These are phyloP conservation scores for Mortierella sp. DNA, from an alignment of 371 early-diverging fungal species.

Conservation along the genomic window DNA sequence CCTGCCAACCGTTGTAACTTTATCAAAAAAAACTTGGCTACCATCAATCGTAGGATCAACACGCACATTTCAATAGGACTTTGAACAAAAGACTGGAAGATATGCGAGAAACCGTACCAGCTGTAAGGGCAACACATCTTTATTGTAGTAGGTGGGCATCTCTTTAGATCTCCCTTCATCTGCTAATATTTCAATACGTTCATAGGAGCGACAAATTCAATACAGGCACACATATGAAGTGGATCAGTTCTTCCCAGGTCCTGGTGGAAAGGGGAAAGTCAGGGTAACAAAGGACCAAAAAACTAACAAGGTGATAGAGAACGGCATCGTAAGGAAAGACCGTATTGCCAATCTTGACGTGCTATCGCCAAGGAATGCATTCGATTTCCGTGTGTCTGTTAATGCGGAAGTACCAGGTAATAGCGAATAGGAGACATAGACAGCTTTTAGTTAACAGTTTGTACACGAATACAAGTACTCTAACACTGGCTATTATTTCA, in stretches of 20 bases:
- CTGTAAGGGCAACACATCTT: constrained; percentile 32
- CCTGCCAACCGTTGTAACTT: no score
- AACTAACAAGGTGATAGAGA: constrained; percentile 67
- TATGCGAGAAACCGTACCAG: constrained; percentile 61
- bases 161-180: background rate
- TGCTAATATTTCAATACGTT: background rate
- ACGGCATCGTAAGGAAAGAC: constrained; percentile 75
- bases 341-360: constrained; percentile 78
- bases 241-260: constrained; percentile 68
- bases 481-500: no score
- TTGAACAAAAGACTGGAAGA: constrained; percentile 71
- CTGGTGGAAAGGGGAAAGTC: constrained; percentile 59
- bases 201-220: constrained; percentile 8
- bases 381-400: constrained; percentile 82
- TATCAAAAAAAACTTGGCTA: background rate
- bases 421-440: background rate
- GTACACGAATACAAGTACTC: no score
- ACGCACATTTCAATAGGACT: constrained; percentile 73
- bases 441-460: background rate
- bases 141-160: background rate
- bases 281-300: constrained; percentile 78
- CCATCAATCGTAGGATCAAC: constrained; percentile 62
- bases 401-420: constrained; percentile 75
- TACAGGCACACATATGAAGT: constrained; percentile 79
- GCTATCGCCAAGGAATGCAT: constrained; percentile 73